phyloP scores from a whole-genome alignment of 2,329 filamentous ascomycete species.

The Alternaria dauci region DNA sequence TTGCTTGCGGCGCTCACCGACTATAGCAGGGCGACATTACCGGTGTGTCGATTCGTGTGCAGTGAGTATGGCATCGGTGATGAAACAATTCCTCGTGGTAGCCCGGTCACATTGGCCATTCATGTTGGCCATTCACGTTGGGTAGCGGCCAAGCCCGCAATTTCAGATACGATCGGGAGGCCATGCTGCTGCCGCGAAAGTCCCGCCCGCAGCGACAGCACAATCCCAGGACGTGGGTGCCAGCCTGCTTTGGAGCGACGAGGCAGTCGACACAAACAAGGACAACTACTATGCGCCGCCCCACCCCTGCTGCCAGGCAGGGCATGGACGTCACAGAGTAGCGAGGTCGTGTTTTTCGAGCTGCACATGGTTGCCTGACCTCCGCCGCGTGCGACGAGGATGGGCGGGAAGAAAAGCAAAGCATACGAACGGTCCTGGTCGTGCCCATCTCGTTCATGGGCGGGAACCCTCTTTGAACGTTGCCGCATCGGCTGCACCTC shows the following conservation, averaged over 20 bases:
- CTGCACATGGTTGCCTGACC: constrained; percentile 20
- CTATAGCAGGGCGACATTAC: constrained; percentile 12
- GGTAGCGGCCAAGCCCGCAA: constrained; percentile 12
- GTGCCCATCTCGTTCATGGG: constrained; percentile 15
- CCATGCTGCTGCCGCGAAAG: constrained; percentile 21
- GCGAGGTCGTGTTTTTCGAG: constrained; percentile 16
- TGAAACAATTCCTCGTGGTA: constrained; percentile 23
- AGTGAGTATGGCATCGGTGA: constrained; percentile 18
- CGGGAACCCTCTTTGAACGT: constrained; percentile 32
- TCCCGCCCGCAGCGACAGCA: constrained; percentile 21
- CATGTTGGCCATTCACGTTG: constrained; percentile 13
- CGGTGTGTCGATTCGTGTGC: constrained; percentile 14
- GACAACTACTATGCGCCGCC: constrained; percentile 4
- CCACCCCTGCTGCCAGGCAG: constrained; percentile 12
- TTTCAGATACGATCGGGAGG: constrained; percentile 19
- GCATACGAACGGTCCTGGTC: background rate
- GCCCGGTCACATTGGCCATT: constrained; percentile 24
- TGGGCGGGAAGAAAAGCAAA: constrained; percentile 12
- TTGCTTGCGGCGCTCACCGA: constrained; percentile 24
- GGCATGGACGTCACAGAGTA: constrained; percentile 22
- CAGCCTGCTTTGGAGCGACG: constrained; percentile 16
- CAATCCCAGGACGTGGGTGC: constrained; percentile 15
- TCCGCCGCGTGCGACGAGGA: constrained; percentile 12
- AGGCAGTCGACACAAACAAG: constrained; percentile 22
- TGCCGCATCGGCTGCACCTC: constrained; percentile 31